A percentile compares a stretch with the other conserved stretches of the same genome.
These are phyloP conservation scores for Castanopsis chinensis DNA, from an alignment of 306 rosid genomes.

Conservation along the genomic window DNA sequence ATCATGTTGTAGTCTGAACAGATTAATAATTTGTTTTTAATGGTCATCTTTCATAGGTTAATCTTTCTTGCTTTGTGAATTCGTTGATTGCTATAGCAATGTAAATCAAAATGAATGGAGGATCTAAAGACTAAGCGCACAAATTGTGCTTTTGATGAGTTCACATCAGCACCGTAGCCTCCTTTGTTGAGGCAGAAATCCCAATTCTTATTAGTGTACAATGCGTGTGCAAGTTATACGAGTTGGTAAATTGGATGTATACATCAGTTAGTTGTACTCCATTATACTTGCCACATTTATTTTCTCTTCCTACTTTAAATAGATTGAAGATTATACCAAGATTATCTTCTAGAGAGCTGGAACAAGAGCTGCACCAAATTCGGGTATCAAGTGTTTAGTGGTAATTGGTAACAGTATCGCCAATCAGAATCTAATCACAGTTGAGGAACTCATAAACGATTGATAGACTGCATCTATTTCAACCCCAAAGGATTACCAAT, in stretches of 20 bases:
- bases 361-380: neutral
- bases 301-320: neutral
- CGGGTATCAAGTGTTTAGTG: neutral
- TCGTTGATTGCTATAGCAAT: neutral
- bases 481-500: too few relatives aligned
- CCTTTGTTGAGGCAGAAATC: neutral
- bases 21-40: neutral
- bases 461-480: neutral
- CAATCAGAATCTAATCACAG: neutral
- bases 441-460: neutral
- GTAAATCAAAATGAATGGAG: slow-evolving; percentile 17
- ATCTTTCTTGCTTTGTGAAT: neutral
- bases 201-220: neutral
- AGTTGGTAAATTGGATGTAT: slow-evolving; percentile 19
- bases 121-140: slow-evolving; percentile 8
- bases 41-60: neutral
- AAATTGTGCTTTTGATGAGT: neutral
- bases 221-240: neutral
- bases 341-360: neutral
- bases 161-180: neutral
- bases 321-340: slow-evolving; percentile 4
- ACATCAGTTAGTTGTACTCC: slow-evolving; percentile 11
- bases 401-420: neutral
- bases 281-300: neutral
- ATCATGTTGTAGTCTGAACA: neutral